A percentile compares a stretch with the other conserved stretches of the same genome.
Conservation (phyloP, 768 basidiomycete species). For the Auriscalpium vulgare region DNA sequence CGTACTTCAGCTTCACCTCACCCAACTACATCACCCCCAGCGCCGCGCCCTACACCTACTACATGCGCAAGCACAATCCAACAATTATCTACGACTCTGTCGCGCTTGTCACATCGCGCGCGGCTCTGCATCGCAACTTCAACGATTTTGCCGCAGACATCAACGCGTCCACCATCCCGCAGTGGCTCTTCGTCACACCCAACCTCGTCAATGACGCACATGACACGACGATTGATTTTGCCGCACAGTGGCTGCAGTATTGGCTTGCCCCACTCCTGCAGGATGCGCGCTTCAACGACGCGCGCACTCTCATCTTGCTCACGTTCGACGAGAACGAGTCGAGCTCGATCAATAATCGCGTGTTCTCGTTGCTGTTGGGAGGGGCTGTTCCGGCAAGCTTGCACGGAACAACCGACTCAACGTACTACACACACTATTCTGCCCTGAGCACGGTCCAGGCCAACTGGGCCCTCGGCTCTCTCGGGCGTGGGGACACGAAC, state of each 20-base stretch:
- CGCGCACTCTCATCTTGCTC: conserved; percentile 46
- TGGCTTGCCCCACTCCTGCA: conserved; percentile 47
- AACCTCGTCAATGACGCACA: conserved; percentile 53
- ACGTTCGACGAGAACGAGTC: conserved; percentile 55
- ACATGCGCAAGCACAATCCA: conserved; percentile 51
- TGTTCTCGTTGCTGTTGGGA: conserved; percentile 39
- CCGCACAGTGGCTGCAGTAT: conserved; percentile 35
- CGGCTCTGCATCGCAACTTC: conserved; percentile 45
- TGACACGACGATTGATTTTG: conserved; percentile 47
- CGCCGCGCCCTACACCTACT: conserved; percentile 35
- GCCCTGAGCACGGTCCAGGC: conserved; percentile 45
- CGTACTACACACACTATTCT: conserved; percentile 58
- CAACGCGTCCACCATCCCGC: conserved; percentile 39
- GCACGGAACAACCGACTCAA: conserved; percentile 38
- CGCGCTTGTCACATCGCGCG: conserved; percentile 32
- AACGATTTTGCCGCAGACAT: conserved; percentile 55
- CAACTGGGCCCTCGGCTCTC: conserved; percentile 55
- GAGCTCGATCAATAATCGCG: conserved; percentile 35
- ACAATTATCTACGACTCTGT: conserved; percentile 45
- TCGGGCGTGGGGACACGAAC: conserved; percentile 54
- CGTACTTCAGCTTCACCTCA: conserved; percentile 24
- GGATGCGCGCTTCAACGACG: conserved; percentile 44
- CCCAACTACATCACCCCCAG: conserved; percentile 30
- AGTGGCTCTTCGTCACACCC: conserved; percentile 58
- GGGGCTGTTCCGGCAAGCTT: conserved; percentile 35